Evolutionary conservation across 345 rosid genomes (phyloP).

Genomic region (Eucalyptus shirleyi): DNA sequence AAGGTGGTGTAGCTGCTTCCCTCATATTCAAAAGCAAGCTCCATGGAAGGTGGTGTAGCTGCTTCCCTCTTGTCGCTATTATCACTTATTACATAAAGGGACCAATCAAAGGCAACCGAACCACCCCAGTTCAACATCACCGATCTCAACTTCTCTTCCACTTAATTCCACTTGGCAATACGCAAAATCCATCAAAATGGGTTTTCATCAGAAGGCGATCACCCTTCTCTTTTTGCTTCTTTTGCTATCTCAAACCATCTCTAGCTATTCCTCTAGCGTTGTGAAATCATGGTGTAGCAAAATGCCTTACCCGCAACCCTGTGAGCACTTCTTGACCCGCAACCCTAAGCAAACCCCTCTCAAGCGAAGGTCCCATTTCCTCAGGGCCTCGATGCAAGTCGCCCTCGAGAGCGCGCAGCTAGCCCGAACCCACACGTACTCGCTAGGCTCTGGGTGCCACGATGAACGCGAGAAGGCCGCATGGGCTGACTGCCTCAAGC

Average conservation of each 20-base stretch:
- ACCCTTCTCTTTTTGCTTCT: neutral
- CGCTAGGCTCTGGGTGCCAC: neutral
- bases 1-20: neutral
- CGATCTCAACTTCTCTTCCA: neutral
- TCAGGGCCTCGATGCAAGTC: neutral
- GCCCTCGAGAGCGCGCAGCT: neutral
- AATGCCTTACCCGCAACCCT: neutral
- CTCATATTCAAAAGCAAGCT: neutral
- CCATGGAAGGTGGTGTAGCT: neutral
- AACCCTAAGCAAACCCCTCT: neutral
- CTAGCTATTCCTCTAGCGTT: neutral
- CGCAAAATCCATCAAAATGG: slow-evolving; percentile 15
- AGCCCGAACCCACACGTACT: neutral
- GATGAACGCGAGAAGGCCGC: neutral
- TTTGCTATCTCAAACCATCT: neutral
- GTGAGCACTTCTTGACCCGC: neutral
- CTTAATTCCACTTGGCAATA: neutral
- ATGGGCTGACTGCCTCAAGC: neutral
- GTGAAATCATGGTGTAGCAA: neutral
- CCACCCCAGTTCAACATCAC: neutral
- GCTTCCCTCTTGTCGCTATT: neutral
- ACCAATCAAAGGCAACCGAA: neutral
- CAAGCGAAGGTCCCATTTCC: neutral
- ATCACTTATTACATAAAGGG: neutral
- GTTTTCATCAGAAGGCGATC: neutral